phyloP scores from a whole-genome alignment of 495 filamentous ascomycete species.

The Mycothermus thermophilus region DNA sequence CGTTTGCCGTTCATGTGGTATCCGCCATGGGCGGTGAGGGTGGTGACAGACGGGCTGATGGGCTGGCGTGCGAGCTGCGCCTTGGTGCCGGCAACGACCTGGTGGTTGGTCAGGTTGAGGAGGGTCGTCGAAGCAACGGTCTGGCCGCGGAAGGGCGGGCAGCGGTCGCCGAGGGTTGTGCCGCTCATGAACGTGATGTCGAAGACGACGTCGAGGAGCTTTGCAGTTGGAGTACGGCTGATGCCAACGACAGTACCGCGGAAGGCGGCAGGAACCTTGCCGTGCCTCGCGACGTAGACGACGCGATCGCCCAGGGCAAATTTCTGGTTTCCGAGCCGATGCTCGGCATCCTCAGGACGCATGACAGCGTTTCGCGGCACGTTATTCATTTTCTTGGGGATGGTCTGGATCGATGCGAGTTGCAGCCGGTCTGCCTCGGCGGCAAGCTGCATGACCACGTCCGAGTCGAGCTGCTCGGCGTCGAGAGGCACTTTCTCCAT shows the following conservation, averaged over 20 bases:
- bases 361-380: conserved; percentile 80
- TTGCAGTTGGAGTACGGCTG: conserved; percentile 65
- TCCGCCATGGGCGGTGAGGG: conserved; percentile 43
- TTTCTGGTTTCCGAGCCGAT: conserved; percentile 69
- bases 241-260: conserved; percentile 87
- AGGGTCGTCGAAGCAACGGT: conserved; percentile 73
- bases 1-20: conserved; percentile 51
- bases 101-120: conserved; percentile 72
- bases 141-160: conserved; percentile 90
- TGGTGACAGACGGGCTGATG: conserved; percentile 38
- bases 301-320: conserved; percentile 83
- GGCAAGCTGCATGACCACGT: conserved; percentile 72
- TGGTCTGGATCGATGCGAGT: conserved; percentile 30
- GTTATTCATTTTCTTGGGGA: conserved; percentile 46
- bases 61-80: conserved; percentile 49
- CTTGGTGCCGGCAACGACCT: conserved; percentile 62
- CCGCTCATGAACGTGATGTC: conserved; percentile 94
- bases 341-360: conserved; percentile 82
- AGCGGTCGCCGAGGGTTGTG: conserved; percentile 74
- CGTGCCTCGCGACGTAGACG: conserved; percentile 83
- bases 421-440: conserved; percentile 49
- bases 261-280: conserved; percentile 86
- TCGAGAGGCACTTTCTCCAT: conserved; percentile 91
- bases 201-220: conserved; percentile 82
- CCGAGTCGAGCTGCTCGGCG: conserved; percentile 88